Percentiles rank a stretch among this genome's conserved stretches.
phyloP scores from a whole-genome alignment of 2,329 filamentous ascomycete species.

The Aspergillus luchuensis region DNA sequence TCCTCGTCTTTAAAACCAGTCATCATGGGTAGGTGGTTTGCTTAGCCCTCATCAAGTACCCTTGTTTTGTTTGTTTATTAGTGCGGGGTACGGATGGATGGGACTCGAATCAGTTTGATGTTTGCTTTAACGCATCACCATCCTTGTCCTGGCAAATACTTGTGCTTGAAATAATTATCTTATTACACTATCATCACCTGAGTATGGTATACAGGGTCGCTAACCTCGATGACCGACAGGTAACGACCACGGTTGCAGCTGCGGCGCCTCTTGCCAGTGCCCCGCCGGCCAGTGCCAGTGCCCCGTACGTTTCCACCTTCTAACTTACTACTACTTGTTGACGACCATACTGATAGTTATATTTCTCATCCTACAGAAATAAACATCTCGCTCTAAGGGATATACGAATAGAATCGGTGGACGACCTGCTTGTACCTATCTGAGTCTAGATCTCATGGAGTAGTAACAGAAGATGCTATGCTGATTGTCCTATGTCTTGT shows the following conservation, averaged over 20 bases:
- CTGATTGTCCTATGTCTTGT: neutral
- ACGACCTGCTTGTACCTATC: neutral
- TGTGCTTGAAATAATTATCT: neutral
- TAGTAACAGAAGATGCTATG: neutral
- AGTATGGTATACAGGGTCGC: neutral
- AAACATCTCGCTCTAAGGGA: neutral
- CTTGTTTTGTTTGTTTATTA: neutral
- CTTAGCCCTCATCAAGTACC: neutral
- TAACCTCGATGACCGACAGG: conserved; percentile 18
- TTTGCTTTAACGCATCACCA: neutral
- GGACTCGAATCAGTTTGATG: neutral
- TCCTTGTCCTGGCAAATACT: neutral
- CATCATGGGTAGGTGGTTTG: conserved; percentile 19
- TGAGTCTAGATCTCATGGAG: neutral
- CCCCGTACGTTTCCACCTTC: conserved; percentile 34
- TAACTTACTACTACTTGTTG: neutral
- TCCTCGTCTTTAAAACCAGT: neutral
- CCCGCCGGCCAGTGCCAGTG: conserved; percentile 45
- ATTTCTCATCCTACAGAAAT: neutral
- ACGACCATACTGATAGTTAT: neutral
- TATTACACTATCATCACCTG: too few species aligned
- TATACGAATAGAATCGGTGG: neutral
- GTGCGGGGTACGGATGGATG: conserved; percentile 13
- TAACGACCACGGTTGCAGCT: conserved; percentile 44
- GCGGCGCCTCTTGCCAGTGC: conserved; percentile 45